Percentiles rank a stretch among this genome's conserved stretches.
These are phyloP conservation scores for Wallacemonas rigidus DNA, from an alignment of 208 protist species.

Conservation along the genomic window DNA sequence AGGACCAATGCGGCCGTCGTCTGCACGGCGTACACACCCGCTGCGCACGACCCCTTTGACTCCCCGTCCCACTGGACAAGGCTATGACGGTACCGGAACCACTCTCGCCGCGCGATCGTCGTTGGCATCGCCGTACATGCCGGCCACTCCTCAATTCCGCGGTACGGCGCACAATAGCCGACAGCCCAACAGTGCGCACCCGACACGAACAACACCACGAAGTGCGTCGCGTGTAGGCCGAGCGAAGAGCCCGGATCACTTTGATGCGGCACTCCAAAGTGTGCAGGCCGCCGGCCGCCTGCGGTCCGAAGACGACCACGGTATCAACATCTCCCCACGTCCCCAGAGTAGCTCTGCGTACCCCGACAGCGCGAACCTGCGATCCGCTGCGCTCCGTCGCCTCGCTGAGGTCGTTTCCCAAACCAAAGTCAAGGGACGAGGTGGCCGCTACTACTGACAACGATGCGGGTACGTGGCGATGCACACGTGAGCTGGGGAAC, in stretches of 20 bases:
- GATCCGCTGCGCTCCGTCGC: constrained; percentile 40
- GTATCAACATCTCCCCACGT: not conserved
- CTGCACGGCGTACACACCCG: constrained; percentile 1
- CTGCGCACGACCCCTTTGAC: not conserved
- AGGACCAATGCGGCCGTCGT: not conserved
- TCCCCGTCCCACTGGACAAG: not conserved
- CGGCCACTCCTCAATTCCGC: not conserved
- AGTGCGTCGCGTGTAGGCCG: not conserved
- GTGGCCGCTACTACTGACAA: constrained; percentile 16
- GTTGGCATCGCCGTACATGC: not conserved
- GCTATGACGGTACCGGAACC: not conserved
- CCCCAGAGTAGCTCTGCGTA: not conserved
- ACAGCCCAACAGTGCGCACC: not conserved
- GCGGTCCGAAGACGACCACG: not conserved
- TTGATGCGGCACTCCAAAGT: constrained; percentile 10
- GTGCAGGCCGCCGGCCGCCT: constrained; percentile 11
- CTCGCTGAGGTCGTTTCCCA: constrained; percentile 67
- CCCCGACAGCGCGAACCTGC: constrained; percentile 30
- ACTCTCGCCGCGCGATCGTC: not conserved
- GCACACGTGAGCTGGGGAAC: not conserved
- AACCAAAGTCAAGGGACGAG: constrained; percentile 43
- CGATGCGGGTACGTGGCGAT: too few relatives aligned
- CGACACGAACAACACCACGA: not conserved
- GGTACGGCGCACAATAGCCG: not conserved
- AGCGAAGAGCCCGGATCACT: constrained; percentile 14